Percentiles rank a stretch among this genome's conserved stretches.
These are phyloP conservation scores for Fraxinus excelsior DNA, from an alignment of 257 asterid species.

Conservation along the genomic window DNA sequence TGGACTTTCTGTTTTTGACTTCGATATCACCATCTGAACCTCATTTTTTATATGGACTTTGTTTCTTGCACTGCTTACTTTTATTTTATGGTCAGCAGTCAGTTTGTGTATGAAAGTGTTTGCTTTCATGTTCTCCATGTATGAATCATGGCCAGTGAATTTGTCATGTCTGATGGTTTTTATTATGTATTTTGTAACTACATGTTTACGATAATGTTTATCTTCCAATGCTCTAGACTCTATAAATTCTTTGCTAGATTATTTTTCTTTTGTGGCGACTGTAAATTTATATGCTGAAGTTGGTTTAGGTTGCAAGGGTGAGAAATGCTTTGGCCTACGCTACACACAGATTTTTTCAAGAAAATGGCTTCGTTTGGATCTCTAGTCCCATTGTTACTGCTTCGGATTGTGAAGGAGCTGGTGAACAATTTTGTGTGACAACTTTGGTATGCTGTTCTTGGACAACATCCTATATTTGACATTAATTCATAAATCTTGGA, in stretches of 20 bases:
- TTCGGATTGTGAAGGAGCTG: constrained; percentile 99
- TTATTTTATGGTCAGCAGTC: background rate
- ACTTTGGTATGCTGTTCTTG: constrained; percentile 75
- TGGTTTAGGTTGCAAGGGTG: constrained; percentile 87
- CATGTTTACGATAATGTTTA: constrained; percentile 1
- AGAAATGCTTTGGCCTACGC: constrained; percentile 92
- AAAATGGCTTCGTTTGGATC: constrained; percentile 95
- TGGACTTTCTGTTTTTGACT: background rate
- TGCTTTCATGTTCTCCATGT: constrained; percentile 1
- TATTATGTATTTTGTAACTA: constrained; percentile 2
- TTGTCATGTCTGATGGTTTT: background rate
- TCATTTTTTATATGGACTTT: background rate
- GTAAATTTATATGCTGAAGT: constrained; percentile 20
- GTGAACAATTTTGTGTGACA: constrained; percentile 98
- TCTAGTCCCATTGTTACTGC: constrained; percentile 98
- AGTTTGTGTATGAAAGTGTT: background rate
- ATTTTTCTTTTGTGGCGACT: constrained; percentile 5
- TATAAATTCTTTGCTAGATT: background rate
- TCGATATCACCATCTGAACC: background rate
- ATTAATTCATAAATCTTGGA: constrained; percentile 22
- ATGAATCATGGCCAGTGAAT: background rate
- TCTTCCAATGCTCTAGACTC: constrained; percentile 15
- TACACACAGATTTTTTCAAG: constrained; percentile 93
- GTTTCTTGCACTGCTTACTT: background rate
- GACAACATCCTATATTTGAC: constrained; percentile 17